A percentile compares a stretch with the other conserved stretches of the same genome.
These are phyloP conservation scores for Penicillium argentinense DNA, from an alignment of 495 filamentous ascomycete genomes.

Conservation along the genomic window DNA sequence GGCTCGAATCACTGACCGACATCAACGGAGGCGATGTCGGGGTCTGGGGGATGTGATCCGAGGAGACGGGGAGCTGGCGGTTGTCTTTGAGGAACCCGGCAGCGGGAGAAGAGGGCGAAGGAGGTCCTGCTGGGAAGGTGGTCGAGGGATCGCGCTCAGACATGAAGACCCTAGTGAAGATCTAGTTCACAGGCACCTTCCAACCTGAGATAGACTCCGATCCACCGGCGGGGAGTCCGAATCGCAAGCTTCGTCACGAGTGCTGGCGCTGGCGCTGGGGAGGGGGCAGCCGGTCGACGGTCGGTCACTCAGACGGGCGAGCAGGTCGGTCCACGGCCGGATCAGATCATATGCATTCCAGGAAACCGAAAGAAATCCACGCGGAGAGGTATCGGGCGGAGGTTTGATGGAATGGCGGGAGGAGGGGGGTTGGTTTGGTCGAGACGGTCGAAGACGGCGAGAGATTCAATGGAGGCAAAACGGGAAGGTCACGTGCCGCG, in stretches of 20 bases:
- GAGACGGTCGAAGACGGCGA: slow-evolving; percentile 31
- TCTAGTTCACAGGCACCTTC: slow-evolving; percentile 5
- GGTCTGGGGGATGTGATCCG: slow-evolving; percentile 44
- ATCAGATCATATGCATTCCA: slow-evolving; percentile 46
- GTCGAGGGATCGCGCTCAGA: slow-evolving; percentile 42
- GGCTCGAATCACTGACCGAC: slow-evolving; percentile 50
- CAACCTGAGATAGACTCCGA: slow-evolving; percentile 3
- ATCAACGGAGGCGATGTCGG: slow-evolving; percentile 54
- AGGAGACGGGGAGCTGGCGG: slow-evolving; percentile 24
- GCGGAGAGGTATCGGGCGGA: slow-evolving; percentile 23
- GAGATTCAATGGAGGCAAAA: slow-evolving; percentile 44
- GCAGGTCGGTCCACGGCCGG: slow-evolving; percentile 38
- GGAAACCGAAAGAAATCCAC: slow-evolving; percentile 14
- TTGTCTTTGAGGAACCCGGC: slow-evolving; percentile 41
- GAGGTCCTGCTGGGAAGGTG: slow-evolving; percentile 41
- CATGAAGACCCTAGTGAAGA: slow-evolving; percentile 34
- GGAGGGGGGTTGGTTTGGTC: slow-evolving; percentile 27
- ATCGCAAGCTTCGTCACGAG: slow-evolving; percentile 21
- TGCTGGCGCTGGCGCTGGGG: slow-evolving; percentile 22
- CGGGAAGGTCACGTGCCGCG: slow-evolving; percentile 35
- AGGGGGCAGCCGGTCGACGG: slow-evolving; percentile 25
- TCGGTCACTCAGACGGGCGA: slow-evolving; percentile 44
- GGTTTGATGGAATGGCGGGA: slow-evolving; percentile 25
- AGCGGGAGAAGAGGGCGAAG: slow-evolving; percentile 47
- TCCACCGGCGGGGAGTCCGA: slow-evolving; percentile 15